A percentile compares a stretch with the other conserved stretches of the same genome.
Evolutionary conservation across 257 asterid species (phyloP).

Genomic region (Penstemon barbatus): DNA sequence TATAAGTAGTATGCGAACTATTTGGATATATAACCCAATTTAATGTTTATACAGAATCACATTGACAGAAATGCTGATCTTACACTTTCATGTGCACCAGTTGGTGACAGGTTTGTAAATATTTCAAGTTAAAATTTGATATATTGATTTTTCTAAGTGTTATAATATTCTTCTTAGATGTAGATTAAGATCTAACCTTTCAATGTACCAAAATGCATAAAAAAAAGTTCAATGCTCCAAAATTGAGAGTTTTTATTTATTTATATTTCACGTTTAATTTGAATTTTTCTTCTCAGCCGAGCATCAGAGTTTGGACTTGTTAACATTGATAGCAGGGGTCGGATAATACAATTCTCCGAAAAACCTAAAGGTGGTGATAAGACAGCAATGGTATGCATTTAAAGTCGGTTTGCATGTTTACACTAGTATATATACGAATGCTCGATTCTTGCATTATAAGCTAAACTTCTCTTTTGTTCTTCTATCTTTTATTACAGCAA

Average conservation of each 20-base stretch:
- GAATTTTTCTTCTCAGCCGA: constrained; percentile 57
- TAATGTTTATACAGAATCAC: constrained; percentile 69
- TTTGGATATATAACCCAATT: constrained; percentile 16
- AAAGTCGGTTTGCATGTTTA: background rate
- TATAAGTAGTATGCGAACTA: background rate
- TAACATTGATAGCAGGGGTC: constrained; percentile 83
- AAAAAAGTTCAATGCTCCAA: too few species aligned
- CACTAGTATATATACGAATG: background rate
- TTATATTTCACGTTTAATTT: constrained; percentile 1
- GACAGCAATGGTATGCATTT: constrained; percentile 71
- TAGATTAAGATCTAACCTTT: background rate
- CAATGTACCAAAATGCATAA: too few species aligned
- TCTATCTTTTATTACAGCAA: constrained; percentile 56
- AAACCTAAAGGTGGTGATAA: constrained; percentile 82
- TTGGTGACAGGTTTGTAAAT: constrained; percentile 67
- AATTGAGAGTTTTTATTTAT: too few species aligned
- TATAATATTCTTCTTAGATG: background rate
- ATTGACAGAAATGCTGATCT: constrained; percentile 86
- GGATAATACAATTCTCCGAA: constrained; percentile 71
- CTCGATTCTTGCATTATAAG: background rate
- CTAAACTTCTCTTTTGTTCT: background rate
- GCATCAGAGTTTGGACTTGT: constrained; percentile 89
- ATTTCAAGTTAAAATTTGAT: background rate
- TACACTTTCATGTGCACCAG: constrained; percentile 89
- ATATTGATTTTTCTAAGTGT: background rate